Evolutionary conservation across 257 asterid genomes (phyloP).

Genomic region (Solanum rostratum): DNA sequence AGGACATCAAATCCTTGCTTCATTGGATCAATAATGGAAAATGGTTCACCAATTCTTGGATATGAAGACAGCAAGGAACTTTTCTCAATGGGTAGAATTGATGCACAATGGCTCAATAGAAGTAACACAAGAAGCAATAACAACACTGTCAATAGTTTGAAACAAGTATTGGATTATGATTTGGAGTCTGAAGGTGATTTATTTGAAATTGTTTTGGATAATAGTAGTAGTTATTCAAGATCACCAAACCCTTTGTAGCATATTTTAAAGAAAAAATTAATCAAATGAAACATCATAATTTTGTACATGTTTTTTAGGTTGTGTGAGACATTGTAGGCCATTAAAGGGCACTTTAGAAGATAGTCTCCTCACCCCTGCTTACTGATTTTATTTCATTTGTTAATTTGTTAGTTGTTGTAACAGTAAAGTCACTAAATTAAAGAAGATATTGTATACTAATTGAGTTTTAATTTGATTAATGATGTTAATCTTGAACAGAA

Average conservation of each 20-base stretch:
- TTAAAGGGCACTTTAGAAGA: not conserved
- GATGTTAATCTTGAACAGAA: not conserved
- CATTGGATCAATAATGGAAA: constrained; percentile 28
- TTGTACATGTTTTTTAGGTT: not conserved
- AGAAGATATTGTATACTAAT: not conserved
- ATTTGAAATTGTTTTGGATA: constrained; percentile 76
- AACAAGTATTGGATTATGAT: constrained; percentile 26
- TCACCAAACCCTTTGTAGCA: constrained; percentile 24
- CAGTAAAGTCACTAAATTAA: not conserved
- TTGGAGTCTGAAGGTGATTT: constrained; percentile 82
- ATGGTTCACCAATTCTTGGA: constrained; percentile 41
- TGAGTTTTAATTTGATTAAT: not conserved
- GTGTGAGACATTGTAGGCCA: not conserved
- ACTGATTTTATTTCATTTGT: not conserved
- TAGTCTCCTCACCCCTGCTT: not conserved
- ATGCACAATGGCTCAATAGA: constrained; percentile 54
- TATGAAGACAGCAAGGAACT: constrained; percentile 84
- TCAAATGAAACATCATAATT: not conserved
- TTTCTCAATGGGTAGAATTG: constrained; percentile 94
- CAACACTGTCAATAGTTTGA: constrained; percentile 35
- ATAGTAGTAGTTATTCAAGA: constrained; percentile 27
- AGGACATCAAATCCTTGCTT: constrained; percentile 90
- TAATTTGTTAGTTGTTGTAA: not conserved
- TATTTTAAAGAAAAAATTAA: not conserved
- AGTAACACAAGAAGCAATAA: constrained; percentile 41